Base-by-base conservation (phyloP, 495 filamentous ascomycete species). In the Penicillium canescens region DNA sequence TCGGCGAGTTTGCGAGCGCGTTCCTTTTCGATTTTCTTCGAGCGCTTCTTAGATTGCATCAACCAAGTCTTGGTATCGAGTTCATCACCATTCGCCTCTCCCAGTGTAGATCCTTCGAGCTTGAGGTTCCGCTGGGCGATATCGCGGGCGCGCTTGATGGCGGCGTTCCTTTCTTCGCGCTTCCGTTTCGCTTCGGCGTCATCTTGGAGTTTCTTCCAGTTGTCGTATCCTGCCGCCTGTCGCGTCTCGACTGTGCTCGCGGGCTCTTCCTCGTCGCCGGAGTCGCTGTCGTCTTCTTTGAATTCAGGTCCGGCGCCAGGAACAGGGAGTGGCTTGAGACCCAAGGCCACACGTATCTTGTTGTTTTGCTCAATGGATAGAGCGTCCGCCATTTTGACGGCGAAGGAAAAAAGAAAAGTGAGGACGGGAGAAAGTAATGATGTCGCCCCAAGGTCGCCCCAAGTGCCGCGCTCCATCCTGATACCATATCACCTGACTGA, bases 321-420 rank as follows among this genome's bases (percentile, higher is more conserved):
- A 8, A 95, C 89, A 42, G 91, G 91, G 57, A 98, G 78, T 31
- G 92, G 93, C 62, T 92, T 91, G 75, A 96, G 86, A 54, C 94
- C 94, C 59, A 97, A 80, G 35, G 90, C 90, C 55, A 85, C 80
- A 39, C 94, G 92, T 59, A 96, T 86, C 65, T 92, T 89, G 79
- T 98, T 98, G 42, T 91, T 89, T 78, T 96, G 90, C 67, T 96
- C 91, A 66, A 98, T 92, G 48, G 89, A 87, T 26, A 92, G 82
- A 60, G 85, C 79, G 78, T 93, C 89, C 34, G 83, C 73, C 89
- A 93, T 95, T 34, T 52, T 84, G 70, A 54, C 21, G 23, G 46
- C 38, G 33, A 43, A 10, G 28, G 37, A 9, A 42, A 23, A 12
- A 13, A 37, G 26, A 55, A 34, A 38, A 18, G 9, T 46, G 34